These are phyloP conservation scores for Gracilaria gracilis DNA, from an alignment of 23 red algal genomes.

Conservation along the genomic window DNA sequence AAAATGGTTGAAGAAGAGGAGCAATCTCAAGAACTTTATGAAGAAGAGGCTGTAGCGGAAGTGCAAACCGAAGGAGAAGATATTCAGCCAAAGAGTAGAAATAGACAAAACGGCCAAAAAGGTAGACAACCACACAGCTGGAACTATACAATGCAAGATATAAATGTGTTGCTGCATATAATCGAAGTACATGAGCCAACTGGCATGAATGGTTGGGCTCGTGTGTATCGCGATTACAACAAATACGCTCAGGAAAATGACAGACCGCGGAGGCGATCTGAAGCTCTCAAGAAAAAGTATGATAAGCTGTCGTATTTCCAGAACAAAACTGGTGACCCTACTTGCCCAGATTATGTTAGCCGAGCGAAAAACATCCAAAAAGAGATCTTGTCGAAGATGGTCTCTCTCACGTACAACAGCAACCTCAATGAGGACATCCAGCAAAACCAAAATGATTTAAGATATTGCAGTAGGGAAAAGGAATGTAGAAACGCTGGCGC, in stretches of 20 bases:
- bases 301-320: conserved; percentile 16
- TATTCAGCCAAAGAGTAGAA: too few relatives aligned
- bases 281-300: conserved; percentile 3
- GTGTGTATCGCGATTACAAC: background rate
- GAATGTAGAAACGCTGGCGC: background rate
- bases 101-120: background rate
- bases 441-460: background rate
- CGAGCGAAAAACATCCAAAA: too few relatives aligned
- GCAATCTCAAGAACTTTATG: too few relatives aligned
- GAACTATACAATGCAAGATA: background rate
- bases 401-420: too few relatives aligned
- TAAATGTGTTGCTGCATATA: conserved; percentile 4
- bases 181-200: conserved; percentile 29
- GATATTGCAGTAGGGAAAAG: background rate
- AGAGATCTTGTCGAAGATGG: too few relatives aligned
- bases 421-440: too few relatives aligned
- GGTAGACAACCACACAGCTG: background rate
- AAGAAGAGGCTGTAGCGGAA: too few relatives aligned
- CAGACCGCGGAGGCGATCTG: background rate
- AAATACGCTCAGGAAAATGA: conserved; percentile 11
- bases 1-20: too few relatives aligned
- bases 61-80: too few relatives aligned
- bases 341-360: background rate
- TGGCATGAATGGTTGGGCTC: background rate
- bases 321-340: conserved; percentile 29